Evolutionary conservation across 208 protist genomes (phyloP).

Genomic region (Trypanosoma scelopori): DNA sequence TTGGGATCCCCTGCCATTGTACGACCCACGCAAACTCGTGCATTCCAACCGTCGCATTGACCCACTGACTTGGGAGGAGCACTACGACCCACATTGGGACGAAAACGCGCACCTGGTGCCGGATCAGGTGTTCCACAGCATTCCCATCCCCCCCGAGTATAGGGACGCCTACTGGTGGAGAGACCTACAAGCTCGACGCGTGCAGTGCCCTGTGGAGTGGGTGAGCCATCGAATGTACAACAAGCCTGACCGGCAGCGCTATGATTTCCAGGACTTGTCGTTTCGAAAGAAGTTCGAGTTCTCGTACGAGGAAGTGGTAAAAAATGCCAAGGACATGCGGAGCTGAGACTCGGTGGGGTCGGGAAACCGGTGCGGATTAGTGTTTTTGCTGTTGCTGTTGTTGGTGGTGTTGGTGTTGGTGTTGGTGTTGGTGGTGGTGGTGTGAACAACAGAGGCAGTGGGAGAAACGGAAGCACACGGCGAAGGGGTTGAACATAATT

Average conservation of each 20-base stretch:
- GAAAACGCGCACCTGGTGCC: constrained; percentile 71
- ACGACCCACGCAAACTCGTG: constrained; percentile 84
- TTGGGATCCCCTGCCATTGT: constrained; percentile 91
- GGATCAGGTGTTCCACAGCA: constrained; percentile 78
- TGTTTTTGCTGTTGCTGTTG: constrained; percentile 12
- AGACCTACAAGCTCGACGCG: constrained; percentile 84
- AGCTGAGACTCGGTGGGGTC: constrained; percentile 31
- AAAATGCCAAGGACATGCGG: constrained; percentile 88
- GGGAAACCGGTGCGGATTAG: not conserved
- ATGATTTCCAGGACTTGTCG: constrained; percentile 89
- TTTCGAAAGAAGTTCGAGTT: constrained; percentile 90
- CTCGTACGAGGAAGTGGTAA: constrained; percentile 72
- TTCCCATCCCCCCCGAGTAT: constrained; percentile 83
- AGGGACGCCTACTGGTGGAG: constrained; percentile 93
- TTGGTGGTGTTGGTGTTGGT: constrained; percentile 10
- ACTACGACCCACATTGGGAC: constrained; percentile 79
- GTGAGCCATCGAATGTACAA: constrained; percentile 85
- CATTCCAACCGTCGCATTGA: constrained; percentile 79
- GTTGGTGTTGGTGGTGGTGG: not conserved
- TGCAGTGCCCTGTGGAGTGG: constrained; percentile 90
- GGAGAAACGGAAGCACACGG: too few species aligned
- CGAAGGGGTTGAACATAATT: not conserved
- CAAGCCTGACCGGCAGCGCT: constrained; percentile 56
- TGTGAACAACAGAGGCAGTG: not conserved
- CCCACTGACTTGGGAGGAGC: constrained; percentile 83